Evolutionary conservation across 345 rosid species (phyloP).

Genomic region (Diplotaxis tenuifolia): DNA sequence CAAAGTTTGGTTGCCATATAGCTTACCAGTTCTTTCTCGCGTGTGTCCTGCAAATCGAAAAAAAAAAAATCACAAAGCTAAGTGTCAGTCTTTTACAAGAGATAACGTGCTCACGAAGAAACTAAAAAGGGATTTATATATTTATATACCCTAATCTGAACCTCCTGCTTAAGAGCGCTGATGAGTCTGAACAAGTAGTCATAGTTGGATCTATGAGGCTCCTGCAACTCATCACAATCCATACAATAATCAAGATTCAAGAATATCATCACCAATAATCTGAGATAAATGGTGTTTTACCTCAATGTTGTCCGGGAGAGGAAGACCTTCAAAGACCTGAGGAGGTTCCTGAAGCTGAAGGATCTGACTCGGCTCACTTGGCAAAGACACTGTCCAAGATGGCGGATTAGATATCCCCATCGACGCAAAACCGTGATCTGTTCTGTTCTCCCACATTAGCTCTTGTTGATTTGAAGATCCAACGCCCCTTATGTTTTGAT

Average conservation of each 20-base stretch:
- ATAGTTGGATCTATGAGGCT: constrained; percentile 42
- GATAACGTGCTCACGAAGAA: background rate
- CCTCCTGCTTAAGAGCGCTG: constrained; percentile 35
- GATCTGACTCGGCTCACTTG: constrained; percentile 30
- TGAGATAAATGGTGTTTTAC: background rate
- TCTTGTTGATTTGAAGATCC: constrained; percentile 26
- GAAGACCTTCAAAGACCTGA: constrained; percentile 41
- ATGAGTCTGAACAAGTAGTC: constrained; percentile 39
- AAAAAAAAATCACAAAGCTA: background rate
- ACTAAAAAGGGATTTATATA: background rate
- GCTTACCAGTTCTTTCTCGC: constrained; percentile 42
- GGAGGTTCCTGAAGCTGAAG: constrained; percentile 33
- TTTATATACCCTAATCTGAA: constrained; percentile 40
- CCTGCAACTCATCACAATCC: constrained; percentile 27
- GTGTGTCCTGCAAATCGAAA: constrained; percentile 31
- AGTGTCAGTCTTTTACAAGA: constrained; percentile 3
- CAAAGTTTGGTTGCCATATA: background rate
- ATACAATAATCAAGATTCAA: constrained; percentile 3
- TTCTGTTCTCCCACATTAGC: constrained; percentile 19
- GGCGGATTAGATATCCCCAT: constrained; percentile 39
- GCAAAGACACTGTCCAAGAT: constrained; percentile 32
- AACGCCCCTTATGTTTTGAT: constrained; percentile 17
- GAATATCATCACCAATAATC: background rate
- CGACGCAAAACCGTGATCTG: constrained; percentile 24
- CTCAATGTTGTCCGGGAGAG: constrained; percentile 36